These are phyloP conservation scores for Fusarium globosum DNA, from an alignment of 2,329 filamentous ascomycete genomes.

Conservation along the genomic window DNA sequence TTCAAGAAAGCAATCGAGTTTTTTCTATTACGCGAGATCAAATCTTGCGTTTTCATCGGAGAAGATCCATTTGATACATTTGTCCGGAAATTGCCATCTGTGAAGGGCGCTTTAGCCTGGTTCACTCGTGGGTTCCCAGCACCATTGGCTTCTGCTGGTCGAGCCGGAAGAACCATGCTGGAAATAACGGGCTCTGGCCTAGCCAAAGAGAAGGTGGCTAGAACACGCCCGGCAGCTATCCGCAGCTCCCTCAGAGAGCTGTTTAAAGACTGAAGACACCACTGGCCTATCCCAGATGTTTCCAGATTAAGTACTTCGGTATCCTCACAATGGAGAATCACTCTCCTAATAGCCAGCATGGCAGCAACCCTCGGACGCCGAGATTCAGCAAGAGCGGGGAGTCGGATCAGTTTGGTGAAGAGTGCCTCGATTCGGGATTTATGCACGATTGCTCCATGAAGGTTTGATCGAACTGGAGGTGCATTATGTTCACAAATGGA, in stretches of 20 bases:
- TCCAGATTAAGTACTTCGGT: conserved; percentile 73
- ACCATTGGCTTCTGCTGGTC: conserved; percentile 2
- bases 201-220: conserved; percentile 71
- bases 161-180: conserved; percentile 21
- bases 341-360: conserved; percentile 76
- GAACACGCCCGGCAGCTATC: conserved; percentile 77
- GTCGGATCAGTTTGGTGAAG: conserved; percentile 60
- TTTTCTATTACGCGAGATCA: conserved; percentile 64
- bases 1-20: conserved; percentile 77
- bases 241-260: conserved; percentile 89
- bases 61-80: conserved; percentile 21
- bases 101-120: background rate
- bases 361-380: conserved; percentile 74
- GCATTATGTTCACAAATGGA: conserved; percentile 42
- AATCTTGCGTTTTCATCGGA: conserved; percentile 36
- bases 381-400: conserved; percentile 61
- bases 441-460: conserved; percentile 14
- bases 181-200: conserved; percentile 26
- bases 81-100: background rate
- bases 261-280: conserved; percentile 82
- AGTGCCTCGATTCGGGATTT: conserved; percentile 56
- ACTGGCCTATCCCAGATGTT: conserved; percentile 76
- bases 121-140: conserved; percentile 12
- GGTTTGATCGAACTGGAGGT: background rate
- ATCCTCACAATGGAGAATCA: conserved; percentile 74